These are phyloP conservation scores for Pichiaceae sp. DNA, from an alignment of 1,139 yeast species.

Conservation along the genomic window DNA sequence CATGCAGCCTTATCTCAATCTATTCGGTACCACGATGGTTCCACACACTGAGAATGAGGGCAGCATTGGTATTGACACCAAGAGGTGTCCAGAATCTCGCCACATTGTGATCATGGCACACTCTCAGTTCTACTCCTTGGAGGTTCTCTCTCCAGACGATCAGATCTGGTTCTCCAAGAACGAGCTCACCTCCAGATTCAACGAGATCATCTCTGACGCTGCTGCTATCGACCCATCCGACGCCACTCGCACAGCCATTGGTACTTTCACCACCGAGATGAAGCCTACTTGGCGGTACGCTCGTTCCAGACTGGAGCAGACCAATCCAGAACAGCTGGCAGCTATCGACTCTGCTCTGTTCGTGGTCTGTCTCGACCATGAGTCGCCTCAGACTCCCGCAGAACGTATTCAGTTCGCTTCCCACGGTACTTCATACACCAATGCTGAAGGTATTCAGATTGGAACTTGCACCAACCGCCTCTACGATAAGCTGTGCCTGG, in stretches of 20 bases:
- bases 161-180: slow-evolving; percentile 43
- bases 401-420: slow-evolving; percentile 44
- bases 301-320: slow-evolving; percentile 38
- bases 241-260: slow-evolving; percentile 47
- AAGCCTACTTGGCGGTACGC: slow-evolving; percentile 56
- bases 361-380: slow-evolving; percentile 57
- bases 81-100: slow-evolving; percentile 24
- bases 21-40: slow-evolving; percentile 61
- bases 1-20: slow-evolving; percentile 56
- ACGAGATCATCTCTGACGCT: slow-evolving; percentile 40
- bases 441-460: slow-evolving; percentile 49
- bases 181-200: slow-evolving; percentile 45
- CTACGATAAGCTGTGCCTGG: slow-evolving; percentile 68
- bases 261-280: slow-evolving; percentile 63
- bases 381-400: slow-evolving; percentile 43
- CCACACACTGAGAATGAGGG: slow-evolving; percentile 33
- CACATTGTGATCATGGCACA: slow-evolving; percentile 53
- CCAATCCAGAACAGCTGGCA: slow-evolving; percentile 36
- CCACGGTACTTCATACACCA: slow-evolving; percentile 56
- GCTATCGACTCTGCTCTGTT: slow-evolving; percentile 58
- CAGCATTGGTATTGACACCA: slow-evolving; percentile 29
- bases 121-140: slow-evolving; percentile 55
- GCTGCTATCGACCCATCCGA: slow-evolving; percentile 24
- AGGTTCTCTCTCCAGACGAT: slow-evolving; percentile 36
- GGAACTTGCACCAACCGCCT: slow-evolving; percentile 76